These are phyloP conservation scores for Candida oleophila DNA, from an alignment of 805 yeast genomes.

Conservation along the genomic window DNA sequence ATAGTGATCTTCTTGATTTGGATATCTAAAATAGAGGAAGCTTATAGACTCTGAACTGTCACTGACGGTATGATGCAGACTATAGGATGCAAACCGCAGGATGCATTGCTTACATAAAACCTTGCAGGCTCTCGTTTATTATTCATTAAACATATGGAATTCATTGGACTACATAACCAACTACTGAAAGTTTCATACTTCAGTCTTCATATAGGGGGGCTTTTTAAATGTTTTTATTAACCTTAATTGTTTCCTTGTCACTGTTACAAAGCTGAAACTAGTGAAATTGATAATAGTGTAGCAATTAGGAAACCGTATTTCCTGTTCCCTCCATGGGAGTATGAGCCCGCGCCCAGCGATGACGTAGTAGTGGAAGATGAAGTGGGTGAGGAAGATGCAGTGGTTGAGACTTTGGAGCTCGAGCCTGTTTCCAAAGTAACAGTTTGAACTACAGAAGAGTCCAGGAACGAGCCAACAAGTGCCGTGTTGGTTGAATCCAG, in stretches of 20 bases:
- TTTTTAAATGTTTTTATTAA: no score
- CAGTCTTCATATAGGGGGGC: no score
- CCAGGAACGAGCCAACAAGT: conserved; percentile 5
- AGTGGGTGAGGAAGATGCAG: not conserved
- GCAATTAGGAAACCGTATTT: conserved; percentile 4
- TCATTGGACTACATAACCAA: not conserved
- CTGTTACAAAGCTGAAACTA: not conserved
- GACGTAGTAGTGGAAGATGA: not conserved
- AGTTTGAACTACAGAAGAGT: conserved; percentile 3
- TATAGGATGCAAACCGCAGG: no score
- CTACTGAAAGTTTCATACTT: not conserved
- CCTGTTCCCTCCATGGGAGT: not conserved
- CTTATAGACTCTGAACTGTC: no score
- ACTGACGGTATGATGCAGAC: no score
- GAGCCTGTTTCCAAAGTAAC: conserved; percentile 1
- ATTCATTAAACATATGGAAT: not conserved
- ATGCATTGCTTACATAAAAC: no score
- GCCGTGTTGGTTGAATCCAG: not conserved
- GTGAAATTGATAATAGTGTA: not conserved
- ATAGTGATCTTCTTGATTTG: no score
- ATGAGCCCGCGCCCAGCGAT: not conserved
- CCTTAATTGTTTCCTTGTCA: no score
- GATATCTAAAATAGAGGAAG: no score
- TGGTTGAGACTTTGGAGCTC: not conserved
- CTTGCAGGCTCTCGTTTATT: no score